Percentiles rank a stretch among this genome's conserved stretches.
phyloP scores from a whole-genome alignment of 2,329 filamentous ascomycete genomes.

The Ceratocystis variospora region DNA sequence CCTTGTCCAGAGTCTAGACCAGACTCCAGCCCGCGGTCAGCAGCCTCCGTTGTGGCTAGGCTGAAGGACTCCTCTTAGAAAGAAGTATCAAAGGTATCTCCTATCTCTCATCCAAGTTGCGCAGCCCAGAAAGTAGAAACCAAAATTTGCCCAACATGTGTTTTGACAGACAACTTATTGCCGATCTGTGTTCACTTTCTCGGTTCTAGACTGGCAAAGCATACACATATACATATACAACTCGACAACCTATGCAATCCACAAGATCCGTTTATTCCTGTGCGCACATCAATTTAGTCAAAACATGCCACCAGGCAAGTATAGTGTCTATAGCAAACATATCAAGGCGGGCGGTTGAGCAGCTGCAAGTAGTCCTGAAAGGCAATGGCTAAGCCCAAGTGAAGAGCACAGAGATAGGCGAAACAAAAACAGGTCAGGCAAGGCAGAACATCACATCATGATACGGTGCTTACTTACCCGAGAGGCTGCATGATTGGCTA shows the following conservation, averaged over 20 bases:
- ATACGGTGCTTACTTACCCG: not conserved
- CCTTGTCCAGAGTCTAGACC: slow-evolving; percentile 2
- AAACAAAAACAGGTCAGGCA: not conserved
- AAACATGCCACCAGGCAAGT: not conserved
- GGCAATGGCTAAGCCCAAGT: not conserved
- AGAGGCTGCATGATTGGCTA: no score
- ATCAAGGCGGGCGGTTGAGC: no score
- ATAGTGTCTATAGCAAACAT: not conserved
- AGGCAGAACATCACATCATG: not conserved
- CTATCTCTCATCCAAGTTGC: no score
- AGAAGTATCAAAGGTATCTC: no score
- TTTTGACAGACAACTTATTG: not conserved
- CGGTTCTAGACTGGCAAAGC: not conserved
- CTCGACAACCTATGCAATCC: not conserved
- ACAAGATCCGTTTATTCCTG: not conserved
- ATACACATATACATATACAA: not conserved
- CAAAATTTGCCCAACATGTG: not conserved
- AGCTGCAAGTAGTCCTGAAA: not conserved
- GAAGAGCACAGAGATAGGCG: not conserved
- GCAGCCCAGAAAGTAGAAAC: no score
- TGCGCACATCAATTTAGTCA: not conserved
- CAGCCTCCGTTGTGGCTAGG: not conserved
- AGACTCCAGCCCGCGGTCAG: not conserved
- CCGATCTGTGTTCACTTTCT: not conserved
- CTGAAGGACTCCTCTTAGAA: no score